These are phyloP conservation scores for Oryza australiensis DNA, from an alignment of 176 grass and related monocot genomes.

Conservation along the genomic window DNA sequence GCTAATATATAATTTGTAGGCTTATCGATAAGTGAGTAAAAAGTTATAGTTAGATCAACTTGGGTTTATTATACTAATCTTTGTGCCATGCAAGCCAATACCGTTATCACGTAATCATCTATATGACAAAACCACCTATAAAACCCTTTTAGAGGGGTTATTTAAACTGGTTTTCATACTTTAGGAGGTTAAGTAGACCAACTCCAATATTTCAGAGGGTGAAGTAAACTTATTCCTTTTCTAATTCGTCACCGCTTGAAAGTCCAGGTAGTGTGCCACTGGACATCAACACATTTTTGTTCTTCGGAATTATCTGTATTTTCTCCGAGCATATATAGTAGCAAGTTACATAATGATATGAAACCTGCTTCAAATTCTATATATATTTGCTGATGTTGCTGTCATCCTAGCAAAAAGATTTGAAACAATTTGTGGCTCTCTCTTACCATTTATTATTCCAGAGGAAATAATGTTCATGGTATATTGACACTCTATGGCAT, in stretches of 20 bases:
- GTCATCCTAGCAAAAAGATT: not conserved
- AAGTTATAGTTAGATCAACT: no score
- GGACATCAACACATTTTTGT: not conserved
- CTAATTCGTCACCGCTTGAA: not conserved
- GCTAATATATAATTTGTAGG: no score
- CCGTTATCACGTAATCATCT: no score
- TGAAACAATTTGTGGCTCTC: not conserved
- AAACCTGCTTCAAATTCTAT: not conserved
- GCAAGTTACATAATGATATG: not conserved
- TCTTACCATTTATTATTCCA: not conserved
- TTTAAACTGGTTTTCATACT: no score
- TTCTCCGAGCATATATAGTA: not conserved
- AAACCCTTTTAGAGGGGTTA: no score
- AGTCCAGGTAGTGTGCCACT: not conserved
- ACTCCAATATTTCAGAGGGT: no score
- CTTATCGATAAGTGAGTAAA: no score
- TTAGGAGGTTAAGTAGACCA: no score
- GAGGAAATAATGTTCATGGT: not conserved
- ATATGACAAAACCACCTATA: no score
- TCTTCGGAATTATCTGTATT: not conserved
- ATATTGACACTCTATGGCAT: not conserved
- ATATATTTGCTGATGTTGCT: not conserved
- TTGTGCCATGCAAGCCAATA: no score
- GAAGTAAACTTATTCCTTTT: no score
- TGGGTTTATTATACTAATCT: no score